phyloP scores from a whole-genome alignment of 768 basidiomycete genomes.

The Cystofilobasidium macerans region DNA sequence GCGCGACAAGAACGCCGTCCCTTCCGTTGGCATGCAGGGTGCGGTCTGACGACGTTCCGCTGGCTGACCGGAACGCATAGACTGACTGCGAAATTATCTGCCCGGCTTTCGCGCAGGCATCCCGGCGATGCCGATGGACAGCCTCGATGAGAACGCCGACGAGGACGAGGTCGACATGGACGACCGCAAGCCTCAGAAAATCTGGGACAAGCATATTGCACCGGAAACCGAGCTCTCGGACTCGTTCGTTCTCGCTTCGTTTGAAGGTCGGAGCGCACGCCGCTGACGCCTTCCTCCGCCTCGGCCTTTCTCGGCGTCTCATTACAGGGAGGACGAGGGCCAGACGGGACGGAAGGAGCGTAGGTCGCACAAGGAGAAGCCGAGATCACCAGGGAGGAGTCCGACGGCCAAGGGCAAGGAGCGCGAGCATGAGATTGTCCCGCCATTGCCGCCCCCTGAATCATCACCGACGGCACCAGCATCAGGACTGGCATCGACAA shows the following conservation, averaged over 20 bases:
- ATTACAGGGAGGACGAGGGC: slow-evolving; percentile 68
- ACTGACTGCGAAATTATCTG: background rate
- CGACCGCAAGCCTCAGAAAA: slow-evolving; percentile 58
- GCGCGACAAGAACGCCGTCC: slow-evolving; percentile 72
- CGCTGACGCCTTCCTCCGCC: background rate
- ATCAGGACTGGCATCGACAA: background rate
- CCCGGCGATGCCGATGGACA: slow-evolving; percentile 68
- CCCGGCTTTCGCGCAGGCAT: slow-evolving; percentile 49
- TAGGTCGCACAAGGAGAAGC: slow-evolving; percentile 3
- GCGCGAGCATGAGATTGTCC: background rate
- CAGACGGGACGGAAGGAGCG: slow-evolving; percentile 57
- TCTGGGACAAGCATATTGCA: slow-evolving; percentile 71
- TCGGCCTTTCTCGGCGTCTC: background rate
- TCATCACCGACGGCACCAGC: background rate
- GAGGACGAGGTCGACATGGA: slow-evolving; percentile 72
- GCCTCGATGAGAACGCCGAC: slow-evolving; percentile 68
- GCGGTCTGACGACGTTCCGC: slow-evolving; percentile 28
- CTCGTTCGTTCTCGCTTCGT: slow-evolving; percentile 43
- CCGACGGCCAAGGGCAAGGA: background rate
- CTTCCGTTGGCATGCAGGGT: slow-evolving; percentile 87
- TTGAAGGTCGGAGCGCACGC: background rate
- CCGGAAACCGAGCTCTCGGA: slow-evolving; percentile 84
- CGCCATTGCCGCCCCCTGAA: background rate
- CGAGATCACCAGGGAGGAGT: background rate
- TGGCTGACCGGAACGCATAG: background rate